phyloP scores from a whole-genome alignment of 768 basidiomycete species.

The Clathrus columnatus region DNA sequence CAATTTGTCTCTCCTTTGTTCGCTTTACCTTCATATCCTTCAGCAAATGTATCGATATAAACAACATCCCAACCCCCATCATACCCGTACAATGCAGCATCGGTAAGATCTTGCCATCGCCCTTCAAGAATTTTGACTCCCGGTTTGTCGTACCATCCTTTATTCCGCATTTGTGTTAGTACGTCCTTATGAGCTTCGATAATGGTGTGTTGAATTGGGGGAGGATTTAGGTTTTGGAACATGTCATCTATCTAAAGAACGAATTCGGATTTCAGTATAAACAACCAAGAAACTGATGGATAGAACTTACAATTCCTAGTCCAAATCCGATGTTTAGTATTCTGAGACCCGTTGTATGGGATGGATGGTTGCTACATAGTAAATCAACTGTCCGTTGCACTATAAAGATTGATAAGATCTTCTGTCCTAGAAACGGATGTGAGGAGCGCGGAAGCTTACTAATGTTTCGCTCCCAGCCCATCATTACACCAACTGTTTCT shows the following conservation, averaged over 20 bases:
- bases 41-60: slow-evolving; percentile 92
- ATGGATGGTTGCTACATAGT: slow-evolving; percentile 48
- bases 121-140: slow-evolving; percentile 80
- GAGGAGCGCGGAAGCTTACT: slow-evolving; percentile 34
- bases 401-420: slow-evolving; percentile 21
- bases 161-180: slow-evolving; percentile 64
- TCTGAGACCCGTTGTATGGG: slow-evolving; percentile 38
- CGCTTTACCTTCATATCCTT: slow-evolving; percentile 57
- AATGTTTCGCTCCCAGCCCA: slow-evolving; percentile 92
- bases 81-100: slow-evolving; percentile 47
- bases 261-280: not conserved
- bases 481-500: slow-evolving; percentile 95
- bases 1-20: not conserved
- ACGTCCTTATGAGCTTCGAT: slow-evolving; percentile 94
- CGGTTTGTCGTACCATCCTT: slow-evolving; percentile 68
- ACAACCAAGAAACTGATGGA: not conserved
- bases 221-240: slow-evolving; percentile 56
- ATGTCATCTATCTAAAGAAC: slow-evolving; percentile 64
- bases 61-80: slow-evolving; percentile 76
- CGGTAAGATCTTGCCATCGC: slow-evolving; percentile 87
- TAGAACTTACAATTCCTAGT: slow-evolving; percentile 67
- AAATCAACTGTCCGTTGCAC: slow-evolving; percentile 70
- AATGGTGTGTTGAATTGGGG: slow-evolving; percentile 73
- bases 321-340: slow-evolving; percentile 93
- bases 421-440: not conserved